These are phyloP conservation scores for Penicillium flavigenum DNA, from an alignment of 495 filamentous ascomycete species.

Conservation along the genomic window DNA sequence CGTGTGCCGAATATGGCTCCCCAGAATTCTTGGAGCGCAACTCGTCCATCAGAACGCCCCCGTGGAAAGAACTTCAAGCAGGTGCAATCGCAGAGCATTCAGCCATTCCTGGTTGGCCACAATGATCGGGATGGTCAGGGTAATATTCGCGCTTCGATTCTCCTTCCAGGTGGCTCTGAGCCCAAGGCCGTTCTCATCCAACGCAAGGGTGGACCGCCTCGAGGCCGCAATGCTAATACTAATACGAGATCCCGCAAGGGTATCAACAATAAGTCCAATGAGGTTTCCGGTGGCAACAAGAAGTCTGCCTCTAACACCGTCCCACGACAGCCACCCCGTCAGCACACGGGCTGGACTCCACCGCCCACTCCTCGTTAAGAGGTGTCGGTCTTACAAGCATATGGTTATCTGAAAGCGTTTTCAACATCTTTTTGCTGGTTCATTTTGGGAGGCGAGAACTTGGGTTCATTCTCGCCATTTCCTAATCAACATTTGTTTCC, in stretches of 20 bases:
- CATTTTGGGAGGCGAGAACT: neutral
- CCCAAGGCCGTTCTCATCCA: conserved; percentile 33
- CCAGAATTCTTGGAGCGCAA: conserved; percentile 46
- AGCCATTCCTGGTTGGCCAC: conserved; percentile 33
- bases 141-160: conserved; percentile 34
- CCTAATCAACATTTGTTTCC: neutral
- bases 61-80: conserved; percentile 39
- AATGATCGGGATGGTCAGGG: conserved; percentile 41
- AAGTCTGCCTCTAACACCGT: neutral
- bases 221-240: conserved; percentile 25
- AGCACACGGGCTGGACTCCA: neutral
- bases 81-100: conserved; percentile 43
- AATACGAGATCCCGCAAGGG: neutral
- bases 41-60: conserved; percentile 29
- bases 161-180: conserved; percentile 36
- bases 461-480: neutral
- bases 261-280: conserved; percentile 27
- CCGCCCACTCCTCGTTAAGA: neutral
- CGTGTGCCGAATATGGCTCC: conserved; percentile 63
- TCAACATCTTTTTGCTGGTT: neutral
- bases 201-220: conserved; percentile 32
- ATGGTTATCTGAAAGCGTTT: neutral
- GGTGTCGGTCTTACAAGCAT: neutral
- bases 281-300: neutral
- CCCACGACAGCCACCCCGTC: neutral